A percentile compares a stretch with the other conserved stretches of the same genome.
Evolutionary conservation across 306 rosid species (phyloP).

Genomic region (Trichosanthes truncata): DNA sequence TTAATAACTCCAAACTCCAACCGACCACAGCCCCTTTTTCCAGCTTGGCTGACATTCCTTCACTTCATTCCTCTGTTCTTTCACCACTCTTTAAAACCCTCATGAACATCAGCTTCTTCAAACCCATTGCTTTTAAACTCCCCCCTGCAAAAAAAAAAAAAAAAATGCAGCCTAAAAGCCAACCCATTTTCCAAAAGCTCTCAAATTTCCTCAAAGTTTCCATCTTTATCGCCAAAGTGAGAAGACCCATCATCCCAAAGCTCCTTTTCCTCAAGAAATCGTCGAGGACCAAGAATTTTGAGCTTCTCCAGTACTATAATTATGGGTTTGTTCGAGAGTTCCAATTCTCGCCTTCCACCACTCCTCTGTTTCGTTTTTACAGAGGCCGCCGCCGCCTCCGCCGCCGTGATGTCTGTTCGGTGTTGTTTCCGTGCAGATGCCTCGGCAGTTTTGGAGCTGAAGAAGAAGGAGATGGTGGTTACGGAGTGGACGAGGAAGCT

Average conservation of each 20-base stretch:
- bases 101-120: not conserved
- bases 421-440: conserved; percentile 36
- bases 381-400: not conserved
- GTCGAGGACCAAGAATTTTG: conserved; percentile 16
- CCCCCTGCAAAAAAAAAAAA: conserved; percentile 7
- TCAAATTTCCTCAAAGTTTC: conserved; percentile 25
- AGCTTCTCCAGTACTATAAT: conserved; percentile 27
- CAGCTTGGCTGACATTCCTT: conserved; percentile 36
- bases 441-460: conserved; percentile 20
- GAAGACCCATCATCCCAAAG: conserved; percentile 32
- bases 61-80: not conserved
- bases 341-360: conserved; percentile 42
- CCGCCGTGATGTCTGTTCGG: conserved; percentile 18
- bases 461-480: conserved; percentile 17
- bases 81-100: not conserved
- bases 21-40: conserved; percentile 43
- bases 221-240: conserved; percentile 24
- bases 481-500: conserved; percentile 19
- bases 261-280: conserved; percentile 28
- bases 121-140: not conserved
- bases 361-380: conserved; percentile 31
- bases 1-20: conserved; percentile 15
- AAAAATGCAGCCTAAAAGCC: conserved; percentile 33
- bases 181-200: conserved; percentile 29
- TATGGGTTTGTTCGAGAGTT: conserved; percentile 27